phyloP scores from a whole-genome alignment of 768 basidiomycete species.

The Coprinopsis cinerea region DNA sequence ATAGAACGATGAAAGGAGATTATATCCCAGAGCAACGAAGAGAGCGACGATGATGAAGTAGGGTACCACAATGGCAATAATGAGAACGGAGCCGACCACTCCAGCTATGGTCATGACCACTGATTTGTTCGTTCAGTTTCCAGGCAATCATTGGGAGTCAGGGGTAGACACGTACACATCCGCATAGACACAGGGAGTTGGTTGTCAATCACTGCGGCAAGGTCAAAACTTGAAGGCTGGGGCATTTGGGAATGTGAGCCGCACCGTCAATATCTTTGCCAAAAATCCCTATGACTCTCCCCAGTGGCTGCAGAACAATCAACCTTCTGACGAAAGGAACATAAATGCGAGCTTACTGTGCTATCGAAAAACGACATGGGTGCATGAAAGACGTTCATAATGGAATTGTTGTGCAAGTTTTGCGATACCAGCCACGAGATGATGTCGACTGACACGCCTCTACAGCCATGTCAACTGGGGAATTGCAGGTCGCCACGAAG shows the following conservation, averaged over 20 bases:
- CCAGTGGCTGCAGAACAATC: slow-evolving; percentile 40
- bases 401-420: slow-evolving; percentile 53
- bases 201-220: slow-evolving; percentile 46
- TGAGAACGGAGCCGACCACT: slow-evolving; percentile 45
- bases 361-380: slow-evolving; percentile 79
- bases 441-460: slow-evolving; percentile 48
- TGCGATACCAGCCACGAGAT: slow-evolving; percentile 55
- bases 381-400: slow-evolving; percentile 56
- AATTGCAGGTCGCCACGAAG: not conserved
- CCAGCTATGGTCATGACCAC: slow-evolving; percentile 46
- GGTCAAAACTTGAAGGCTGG: not conserved
- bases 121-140: slow-evolving; percentile 16
- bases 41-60: slow-evolving; percentile 57
- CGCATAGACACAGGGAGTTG: slow-evolving; percentile 56
- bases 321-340: not conserved
- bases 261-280: slow-evolving; percentile 63
- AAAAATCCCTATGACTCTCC: slow-evolving; percentile 56
- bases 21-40: slow-evolving; percentile 54
- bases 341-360: slow-evolving; percentile 30
- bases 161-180: slow-evolving; percentile 37
- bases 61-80: slow-evolving; percentile 53
- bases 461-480: slow-evolving; percentile 17
- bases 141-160: not conserved
- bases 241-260: slow-evolving; percentile 12
- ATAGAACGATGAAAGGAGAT: slow-evolving; percentile 64